These are phyloP conservation scores for Kregervanrija fluxuum DNA, from an alignment of 805 yeast species.

Conservation along the genomic window DNA sequence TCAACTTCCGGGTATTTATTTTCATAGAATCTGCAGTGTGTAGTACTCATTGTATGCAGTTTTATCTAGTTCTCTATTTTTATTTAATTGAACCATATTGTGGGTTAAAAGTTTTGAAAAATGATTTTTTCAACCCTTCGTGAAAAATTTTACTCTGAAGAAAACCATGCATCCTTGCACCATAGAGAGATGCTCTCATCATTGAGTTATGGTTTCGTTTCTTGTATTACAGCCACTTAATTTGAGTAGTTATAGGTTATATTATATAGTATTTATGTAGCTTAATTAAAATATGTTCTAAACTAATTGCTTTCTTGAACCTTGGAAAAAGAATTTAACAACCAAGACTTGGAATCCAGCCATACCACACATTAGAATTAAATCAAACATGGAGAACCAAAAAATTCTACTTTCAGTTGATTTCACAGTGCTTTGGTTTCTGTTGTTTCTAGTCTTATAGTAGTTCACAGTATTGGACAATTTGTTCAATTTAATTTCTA, in stretches of 20 bases:
- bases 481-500: constrained; percentile 52
- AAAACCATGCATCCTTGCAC: too few species aligned
- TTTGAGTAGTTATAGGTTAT: neutral
- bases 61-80: neutral
- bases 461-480: constrained; percentile 61
- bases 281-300: constrained; percentile 16
- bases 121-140: neutral
- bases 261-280: neutral
- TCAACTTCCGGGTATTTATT: constrained; percentile 98
- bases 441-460: constrained; percentile 82
- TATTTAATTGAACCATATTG: neutral
- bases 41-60: constrained; percentile 54
- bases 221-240: neutral
- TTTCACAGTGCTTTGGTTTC: constrained; percentile 79
- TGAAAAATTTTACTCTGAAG: too few species aligned
- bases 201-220: neutral
- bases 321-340: constrained; percentile 66
- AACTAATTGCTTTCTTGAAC: constrained; percentile 61
- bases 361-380: constrained; percentile 59
- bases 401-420: constrained; percentile 59
- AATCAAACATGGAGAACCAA: constrained; percentile 60
- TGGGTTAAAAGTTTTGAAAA: neutral
- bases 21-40: constrained; percentile 94
- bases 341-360: constrained; percentile 60
- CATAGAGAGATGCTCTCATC: neutral